Evolutionary conservation across 768 basidiomycete genomes (phyloP), one percentile per base, ranked within the genome.

Genomic region (Tylopilus balloui): DNA sequence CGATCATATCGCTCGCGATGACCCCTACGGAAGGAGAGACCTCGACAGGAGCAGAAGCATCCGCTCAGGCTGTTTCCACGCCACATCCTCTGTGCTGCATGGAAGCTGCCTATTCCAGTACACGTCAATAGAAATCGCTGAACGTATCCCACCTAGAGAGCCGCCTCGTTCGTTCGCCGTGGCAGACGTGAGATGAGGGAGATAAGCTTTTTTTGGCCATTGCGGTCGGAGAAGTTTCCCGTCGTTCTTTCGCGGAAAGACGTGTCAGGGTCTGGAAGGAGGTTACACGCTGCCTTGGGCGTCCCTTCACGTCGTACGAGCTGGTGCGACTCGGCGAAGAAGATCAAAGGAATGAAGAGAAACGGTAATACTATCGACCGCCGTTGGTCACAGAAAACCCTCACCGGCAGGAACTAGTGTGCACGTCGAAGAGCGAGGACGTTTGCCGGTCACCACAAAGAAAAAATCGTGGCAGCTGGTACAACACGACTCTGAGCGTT

Each of bases 131-230:
- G 35, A 48, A 38, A 54, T 36, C 9, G 25, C 34, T 24, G 21
- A 45, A 25, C 34, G 39, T 27, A 34, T 13, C n/a, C n/a, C n/a
- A n/a, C n/a, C n/a, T n/a, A n/a, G n/a, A n/a, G n/a, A n/a, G n/a
- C n/a, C 5, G 25, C 9, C 25, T 27, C 25, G 25, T 9, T 40
- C 79, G 8, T 81, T 83, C 28, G 83, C 58, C 8, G 79, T 73
- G 25, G 78, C 34, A 34, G n/a, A 8, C 80, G 66, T 85, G 28
- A 81, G 29, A 52, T 64, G 45, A 69, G 52, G 60, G 62, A 54
- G 56, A 67, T 65, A 58, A 51, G 58, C 59, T 65, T 58, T 62
- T 50, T 46, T 61, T 25, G 23, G 19, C 51, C 42, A 51, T 25
- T 47, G 27, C 28, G n/a, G 42, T 32, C 14, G 7, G 20, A 39